Conservation (phyloP, 2,329 filamentous ascomycete species). For the Lachnellula occidentalis region DNA sequence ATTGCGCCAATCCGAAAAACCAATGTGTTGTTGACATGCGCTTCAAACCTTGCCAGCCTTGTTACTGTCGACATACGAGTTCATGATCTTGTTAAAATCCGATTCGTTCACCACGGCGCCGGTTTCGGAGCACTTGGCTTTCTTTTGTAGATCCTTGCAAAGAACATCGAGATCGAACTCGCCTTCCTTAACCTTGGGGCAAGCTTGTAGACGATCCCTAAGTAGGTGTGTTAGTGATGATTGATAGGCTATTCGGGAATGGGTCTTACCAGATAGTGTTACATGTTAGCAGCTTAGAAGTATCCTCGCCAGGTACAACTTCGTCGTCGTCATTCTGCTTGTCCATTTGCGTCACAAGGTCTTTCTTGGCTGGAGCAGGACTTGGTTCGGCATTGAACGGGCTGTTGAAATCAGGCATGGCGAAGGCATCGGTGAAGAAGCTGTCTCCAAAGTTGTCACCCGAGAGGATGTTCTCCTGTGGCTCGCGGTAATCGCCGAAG, state of each 20-base stretch:
- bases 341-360: conserved; percentile 74
- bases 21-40: background rate
- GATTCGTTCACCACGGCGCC: conserved; percentile 85
- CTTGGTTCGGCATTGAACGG: conserved; percentile 65
- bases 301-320: conserved; percentile 53
- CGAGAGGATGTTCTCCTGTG: conserved; percentile 77
- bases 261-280: conserved; percentile 83
- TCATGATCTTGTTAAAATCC: conserved; percentile 78
- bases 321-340: conserved; percentile 68
- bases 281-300: conserved; percentile 68
- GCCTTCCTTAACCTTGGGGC: conserved; percentile 80
- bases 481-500: conserved; percentile 88
- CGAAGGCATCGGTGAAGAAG: conserved; percentile 64
- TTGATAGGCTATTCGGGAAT: background rate
- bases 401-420: conserved; percentile 68
- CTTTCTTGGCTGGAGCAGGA: conserved; percentile 50
- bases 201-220: conserved; percentile 87
- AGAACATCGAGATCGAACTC: conserved; percentile 92
- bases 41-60: conserved; percentile 5
- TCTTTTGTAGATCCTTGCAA: conserved; percentile 88
- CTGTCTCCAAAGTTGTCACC: conserved; percentile 44
- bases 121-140: conserved; percentile 88
- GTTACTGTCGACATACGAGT: conserved; percentile 44
- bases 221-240: background rate
- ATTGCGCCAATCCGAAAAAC: background rate